Evolutionary conservation across 768 basidiomycete genomes (phyloP).

Genomic region (Cantharellus cinnabarinus): DNA sequence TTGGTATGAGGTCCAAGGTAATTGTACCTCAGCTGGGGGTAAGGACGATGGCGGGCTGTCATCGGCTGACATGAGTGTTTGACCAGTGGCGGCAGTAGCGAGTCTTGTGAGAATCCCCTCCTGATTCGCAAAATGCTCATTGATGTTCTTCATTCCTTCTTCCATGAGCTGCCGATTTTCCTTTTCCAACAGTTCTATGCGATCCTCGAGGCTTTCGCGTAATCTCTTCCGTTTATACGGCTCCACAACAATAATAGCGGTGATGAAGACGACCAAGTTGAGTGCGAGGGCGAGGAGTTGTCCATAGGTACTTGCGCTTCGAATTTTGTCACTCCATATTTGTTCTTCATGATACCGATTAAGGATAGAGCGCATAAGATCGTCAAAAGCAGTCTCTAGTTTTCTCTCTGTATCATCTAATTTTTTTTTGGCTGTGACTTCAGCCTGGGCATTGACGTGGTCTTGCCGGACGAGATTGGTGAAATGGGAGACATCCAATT

Average conservation of each 20-base stretch:
- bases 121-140: slow-evolving; percentile 9
- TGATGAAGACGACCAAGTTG: slow-evolving; percentile 76
- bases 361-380: slow-evolving; percentile 74
- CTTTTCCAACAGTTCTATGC: slow-evolving; percentile 34
- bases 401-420: slow-evolving; percentile 53
- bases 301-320: slow-evolving; percentile 86
- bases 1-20: too few relatives aligned
- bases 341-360: slow-evolving; percentile 91
- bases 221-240: slow-evolving; percentile 85
- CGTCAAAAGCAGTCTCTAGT: slow-evolving; percentile 73
- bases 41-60: too few relatives aligned
- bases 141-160: slow-evolving; percentile 7
- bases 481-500: slow-evolving; percentile 67
- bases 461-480: slow-evolving; percentile 80
- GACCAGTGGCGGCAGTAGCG: not conserved
- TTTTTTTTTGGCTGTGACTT: slow-evolving; percentile 42
- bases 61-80: too few relatives aligned
- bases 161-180: slow-evolving; percentile 25
- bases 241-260: slow-evolving; percentile 80
- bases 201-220: slow-evolving; percentile 74
- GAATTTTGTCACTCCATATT: slow-evolving; percentile 97
- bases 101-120: slow-evolving; percentile 7
- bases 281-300: slow-evolving; percentile 66
- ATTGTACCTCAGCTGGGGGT: too few relatives aligned
- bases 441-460: slow-evolving; percentile 68